Base-by-base conservation (phyloP, 139 green algal genomes). In the Chlamydomonas sphaeroides region DNA sequence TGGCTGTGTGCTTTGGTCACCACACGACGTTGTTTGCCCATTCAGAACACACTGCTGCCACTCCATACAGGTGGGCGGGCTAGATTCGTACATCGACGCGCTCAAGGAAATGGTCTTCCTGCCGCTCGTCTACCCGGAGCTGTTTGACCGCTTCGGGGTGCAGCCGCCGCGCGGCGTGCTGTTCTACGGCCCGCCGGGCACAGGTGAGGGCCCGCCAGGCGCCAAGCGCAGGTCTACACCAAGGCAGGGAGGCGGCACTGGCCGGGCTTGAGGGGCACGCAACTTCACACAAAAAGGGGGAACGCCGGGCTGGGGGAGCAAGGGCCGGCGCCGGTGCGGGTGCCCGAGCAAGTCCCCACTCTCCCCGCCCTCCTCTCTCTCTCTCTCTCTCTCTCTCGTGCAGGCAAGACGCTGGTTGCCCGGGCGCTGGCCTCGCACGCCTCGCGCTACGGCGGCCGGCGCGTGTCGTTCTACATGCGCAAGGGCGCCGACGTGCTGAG, bases 61-160 rank as follows among this genome's bases (percentile, higher is more conserved):
- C n/a, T n/a, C n/a, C n/a, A n/a, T n/a, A n/a, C n/a, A 93, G 38
- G 90, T 98, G 20, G 96, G 96, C 0, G 96, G 96, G 3, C 84
- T 99, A 68, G 93, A 97, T 53, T 77, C 93, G 33, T 98, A 98
- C 84, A 84, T 99, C 32, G 79, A 90, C 63, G 86, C 93, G 5
- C 94, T 99, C 10, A 99, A 98, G 89, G 96, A 99, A 89, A 99
- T 99, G 96, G 90, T 98, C 2, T 98, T 98, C 86, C 93, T 99
- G 57, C 96, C 96, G 25, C 91, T 99, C 42, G 88, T 98, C 6
- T 99, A 99, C 89, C 96, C 96, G 0, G 94, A 98, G 80, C 91
- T 99, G 6, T 98, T 98, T 86, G 89, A 92, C 69, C 91, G 90
- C 51, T 98, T 98, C 83, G 83, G 94, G 41, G 87, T 98, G 45